Conservation (phyloP, 1,139 yeast genomes). For the Nadsonia starkeyi-henricii region DNA sequence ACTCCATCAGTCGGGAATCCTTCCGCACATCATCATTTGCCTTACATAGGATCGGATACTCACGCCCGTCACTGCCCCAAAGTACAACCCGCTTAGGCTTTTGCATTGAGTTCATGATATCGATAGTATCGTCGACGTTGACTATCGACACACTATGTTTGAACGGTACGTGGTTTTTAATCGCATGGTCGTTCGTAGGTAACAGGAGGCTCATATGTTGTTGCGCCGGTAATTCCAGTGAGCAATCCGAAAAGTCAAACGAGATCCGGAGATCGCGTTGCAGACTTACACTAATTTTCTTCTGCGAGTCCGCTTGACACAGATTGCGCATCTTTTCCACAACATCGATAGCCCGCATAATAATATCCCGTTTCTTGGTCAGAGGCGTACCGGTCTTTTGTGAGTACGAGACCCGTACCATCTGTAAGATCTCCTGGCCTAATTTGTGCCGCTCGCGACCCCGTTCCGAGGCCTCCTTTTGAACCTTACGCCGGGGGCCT, state of each 20-base stretch:
- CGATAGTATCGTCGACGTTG: conserved; percentile 45
- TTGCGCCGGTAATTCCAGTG: conserved; percentile 71
- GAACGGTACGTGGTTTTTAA: not conserved
- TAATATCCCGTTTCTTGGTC: not conserved
- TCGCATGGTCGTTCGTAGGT: conserved; percentile 36
- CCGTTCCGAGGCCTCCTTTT: not conserved
- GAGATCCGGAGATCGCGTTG: conserved; percentile 29
- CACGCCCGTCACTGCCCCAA: conserved; percentile 62
- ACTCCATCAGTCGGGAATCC: conserved; percentile 89
- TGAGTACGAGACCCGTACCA: conserved; percentile 1
- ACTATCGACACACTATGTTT: conserved; percentile 7
- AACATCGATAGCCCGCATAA: not conserved
- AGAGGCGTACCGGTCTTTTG: not conserved
- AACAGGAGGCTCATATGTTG: conserved; percentile 55
- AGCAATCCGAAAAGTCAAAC: conserved; percentile 40
- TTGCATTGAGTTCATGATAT: conserved; percentile 68
- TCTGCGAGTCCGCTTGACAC: conserved; percentile 1
- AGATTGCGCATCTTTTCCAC: not conserved
- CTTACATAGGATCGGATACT: conserved; percentile 68
- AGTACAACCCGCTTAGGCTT: conserved; percentile 70
- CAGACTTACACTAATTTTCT: conserved; percentile 1
- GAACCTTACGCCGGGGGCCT: not conserved
- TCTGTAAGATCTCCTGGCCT: conserved; percentile 2
- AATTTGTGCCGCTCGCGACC: not conserved
- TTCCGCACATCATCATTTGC: conserved; percentile 84